Base-by-base conservation (phyloP, 1,284 basidiomycete species). In the Boletus semigastroideus region DNA sequence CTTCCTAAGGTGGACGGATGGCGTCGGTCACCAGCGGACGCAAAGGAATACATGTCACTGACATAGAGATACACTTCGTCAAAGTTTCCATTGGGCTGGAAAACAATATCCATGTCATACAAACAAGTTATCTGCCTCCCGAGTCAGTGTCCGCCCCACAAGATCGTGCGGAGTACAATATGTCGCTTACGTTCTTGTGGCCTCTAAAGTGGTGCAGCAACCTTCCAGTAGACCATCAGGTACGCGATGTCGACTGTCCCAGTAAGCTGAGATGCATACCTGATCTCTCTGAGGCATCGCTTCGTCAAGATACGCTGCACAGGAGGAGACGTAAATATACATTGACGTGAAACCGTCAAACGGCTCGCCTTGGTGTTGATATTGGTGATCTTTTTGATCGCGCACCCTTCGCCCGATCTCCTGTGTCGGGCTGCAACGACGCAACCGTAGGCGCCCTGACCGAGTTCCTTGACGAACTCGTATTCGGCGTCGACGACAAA, bases 361-460 rank as follows among this genome's bases (percentile, higher is more conserved):
- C 16, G n/a, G 57, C 73, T 45, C 56, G 84, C 89, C 81, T 98
- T 98, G 48, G 91, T 94, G 71, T 96, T 96, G 67, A 98, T 94
- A 68, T 96, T 97, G 51, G 94, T 97, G 68, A 98, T 96, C 79
- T 95, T 95, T 79, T 95, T 95, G 74, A 95, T 93, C 62, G 94
- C 95, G 62, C 93, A 90, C 27, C 91, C 91, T 70, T 95, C 93
- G 33, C 90, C 90, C 6, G 90, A 88, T 60, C 86, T 76, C 58
- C 86, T 84, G 71, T 95, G 90, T 57, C 86, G 83, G 0, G 93
- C 93, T 38, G 91, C 84, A 44, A 94, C 87, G 59, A 95, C 93
- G 64, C 91, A 94, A 27, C 94, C 94, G 69, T 96, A 95, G 22
- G 93, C 93, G 62, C 91, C 94, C 72, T 94, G 94, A 31, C 93